These are phyloP conservation scores for Backusella tarrabulga DNA, from an alignment of 192 early-diverging fungal species.

Conservation along the genomic window DNA sequence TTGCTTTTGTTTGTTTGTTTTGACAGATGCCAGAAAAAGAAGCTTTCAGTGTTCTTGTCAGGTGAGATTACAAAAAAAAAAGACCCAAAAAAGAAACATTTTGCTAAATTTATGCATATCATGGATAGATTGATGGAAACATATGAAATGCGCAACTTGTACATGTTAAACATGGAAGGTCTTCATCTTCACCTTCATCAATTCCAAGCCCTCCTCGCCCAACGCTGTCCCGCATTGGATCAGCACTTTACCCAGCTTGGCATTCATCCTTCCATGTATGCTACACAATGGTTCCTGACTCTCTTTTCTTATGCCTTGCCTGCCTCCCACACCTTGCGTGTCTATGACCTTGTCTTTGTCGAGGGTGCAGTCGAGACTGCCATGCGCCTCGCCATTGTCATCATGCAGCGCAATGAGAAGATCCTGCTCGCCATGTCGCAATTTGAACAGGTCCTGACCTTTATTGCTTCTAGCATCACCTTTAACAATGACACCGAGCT, in stretches of 20 bases:
- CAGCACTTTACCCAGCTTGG: constrained; percentile 72
- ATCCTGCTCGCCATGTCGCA: constrained; percentile 63
- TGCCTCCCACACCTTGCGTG: constrained; percentile 78
- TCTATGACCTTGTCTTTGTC: constrained; percentile 85
- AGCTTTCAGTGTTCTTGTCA: constrained; percentile 87
- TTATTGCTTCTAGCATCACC: constrained; percentile 63
- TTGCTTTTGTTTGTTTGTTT: not conserved
- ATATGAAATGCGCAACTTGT: constrained; percentile 88
- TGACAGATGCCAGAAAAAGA: constrained; percentile 85
- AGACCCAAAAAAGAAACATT: not conserved
- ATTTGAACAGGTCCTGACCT: constrained; percentile 79
- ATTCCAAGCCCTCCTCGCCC: constrained; percentile 73
- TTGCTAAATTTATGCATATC: not conserved
- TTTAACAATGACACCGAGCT: constrained; percentile 58
- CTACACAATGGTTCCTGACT: constrained; percentile 95
- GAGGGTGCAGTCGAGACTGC: constrained; percentile 85
- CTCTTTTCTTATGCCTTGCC: constrained; percentile 94
- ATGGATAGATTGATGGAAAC: constrained; percentile 74
- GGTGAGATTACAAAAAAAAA: constrained; percentile 23
- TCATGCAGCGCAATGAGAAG: constrained; percentile 81
- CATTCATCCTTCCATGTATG: constrained; percentile 86
- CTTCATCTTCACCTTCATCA: constrained; percentile 87
- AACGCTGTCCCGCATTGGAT: constrained; percentile 71
- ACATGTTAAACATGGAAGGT: constrained; percentile 89
- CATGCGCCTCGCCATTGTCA: constrained; percentile 78